These are phyloP conservation scores for Globisporangium uncinulatum DNA, from an alignment of 352 stramenopile species.

Conservation along the genomic window DNA sequence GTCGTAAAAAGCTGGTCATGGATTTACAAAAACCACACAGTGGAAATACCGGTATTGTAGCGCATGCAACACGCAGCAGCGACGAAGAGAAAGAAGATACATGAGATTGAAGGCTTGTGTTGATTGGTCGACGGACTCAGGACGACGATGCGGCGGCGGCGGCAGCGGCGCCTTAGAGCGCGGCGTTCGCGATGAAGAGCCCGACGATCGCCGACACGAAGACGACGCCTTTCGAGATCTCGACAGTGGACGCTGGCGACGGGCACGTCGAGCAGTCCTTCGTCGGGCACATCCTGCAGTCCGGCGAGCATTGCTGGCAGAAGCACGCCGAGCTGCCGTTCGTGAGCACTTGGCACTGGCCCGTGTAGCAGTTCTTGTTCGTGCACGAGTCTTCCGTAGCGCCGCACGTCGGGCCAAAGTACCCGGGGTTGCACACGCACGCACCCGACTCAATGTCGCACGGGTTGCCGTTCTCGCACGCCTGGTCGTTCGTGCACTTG, in stretches of 20 bases:
- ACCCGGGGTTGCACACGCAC: slow-evolving; percentile 26
- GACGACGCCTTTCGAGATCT: slow-evolving; percentile 14
- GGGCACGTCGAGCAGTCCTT: slow-evolving; percentile 20
- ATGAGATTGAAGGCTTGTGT: too few relatives aligned
- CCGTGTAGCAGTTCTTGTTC: slow-evolving; percentile 19
- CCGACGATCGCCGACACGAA: slow-evolving; percentile 10
- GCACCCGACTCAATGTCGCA: slow-evolving; percentile 19
- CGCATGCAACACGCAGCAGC: too few relatives aligned
- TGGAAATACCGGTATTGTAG: too few relatives aligned
- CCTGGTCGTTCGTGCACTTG: slow-evolving; percentile 32
- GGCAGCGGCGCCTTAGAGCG: slow-evolving; percentile 9
- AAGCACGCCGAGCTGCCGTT: slow-evolving; percentile 22
- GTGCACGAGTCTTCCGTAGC: slow-evolving; percentile 20
- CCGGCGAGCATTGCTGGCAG: slow-evolving; percentile 16
- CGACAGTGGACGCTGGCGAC: slow-evolving; percentile 5
- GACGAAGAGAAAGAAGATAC: too few relatives aligned
- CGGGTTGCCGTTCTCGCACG: slow-evolving; percentile 26
- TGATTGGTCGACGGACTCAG: too few relatives aligned
- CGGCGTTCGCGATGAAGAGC: slow-evolving; percentile 11
- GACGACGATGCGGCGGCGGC: neutral
- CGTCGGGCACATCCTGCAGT: slow-evolving; percentile 12
- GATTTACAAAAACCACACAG: too few relatives aligned
- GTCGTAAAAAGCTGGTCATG: too few relatives aligned
- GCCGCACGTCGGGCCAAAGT: slow-evolving; percentile 25
- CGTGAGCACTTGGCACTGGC: slow-evolving; percentile 12